Percentiles rank a stretch among this genome's conserved stretches.
Conservation (phyloP, 2,329 filamentous ascomycete species). For the Thelonectria discophora region DNA sequence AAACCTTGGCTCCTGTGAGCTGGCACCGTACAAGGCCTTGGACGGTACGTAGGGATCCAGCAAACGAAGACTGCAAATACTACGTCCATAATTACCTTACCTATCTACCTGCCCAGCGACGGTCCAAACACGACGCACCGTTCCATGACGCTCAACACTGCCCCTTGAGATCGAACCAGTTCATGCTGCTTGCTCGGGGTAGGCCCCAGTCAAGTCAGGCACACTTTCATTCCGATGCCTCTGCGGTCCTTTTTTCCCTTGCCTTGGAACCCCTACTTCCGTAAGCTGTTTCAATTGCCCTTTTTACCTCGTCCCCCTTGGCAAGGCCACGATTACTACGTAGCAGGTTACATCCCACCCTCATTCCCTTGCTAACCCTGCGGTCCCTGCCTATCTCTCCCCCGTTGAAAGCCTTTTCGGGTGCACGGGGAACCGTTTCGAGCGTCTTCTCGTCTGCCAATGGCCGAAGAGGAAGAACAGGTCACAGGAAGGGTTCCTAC, state of each 20-base stretch:
- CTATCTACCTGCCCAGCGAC: too few relatives aligned
- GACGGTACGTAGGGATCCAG: too few relatives aligned
- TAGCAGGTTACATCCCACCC: too few relatives aligned
- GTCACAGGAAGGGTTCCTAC: slow-evolving; percentile 32
- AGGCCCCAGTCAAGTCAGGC: slow-evolving; percentile 24
- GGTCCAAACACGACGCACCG: slow-evolving; percentile 32
- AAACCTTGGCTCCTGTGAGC: too few relatives aligned
- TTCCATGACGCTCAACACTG: slow-evolving; percentile 31
- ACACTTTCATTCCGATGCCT: slow-evolving; percentile 24
- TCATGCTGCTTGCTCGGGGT: slow-evolving; percentile 29
- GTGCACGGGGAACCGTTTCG: too few relatives aligned
- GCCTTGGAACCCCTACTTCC: slow-evolving; percentile 7
- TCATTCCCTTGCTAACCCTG: too few relatives aligned
- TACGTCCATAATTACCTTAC: too few relatives aligned
- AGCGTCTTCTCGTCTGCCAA: slow-evolving; percentile 16
- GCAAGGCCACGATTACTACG: too few relatives aligned
- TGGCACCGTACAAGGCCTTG: too few relatives aligned
- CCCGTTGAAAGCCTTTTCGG: too few relatives aligned
- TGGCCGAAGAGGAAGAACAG: slow-evolving; percentile 17
- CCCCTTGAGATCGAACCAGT: slow-evolving; percentile 28
- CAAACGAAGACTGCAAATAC: too few relatives aligned
- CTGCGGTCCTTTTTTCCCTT: slow-evolving; percentile 21
- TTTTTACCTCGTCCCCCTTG: slow-evolving; percentile 13
- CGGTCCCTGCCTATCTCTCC: too few relatives aligned
- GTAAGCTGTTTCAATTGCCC: slow-evolving; percentile 29